phyloP scores from a whole-genome alignment of 1,284 basidiomycete genomes.

The Cryptococcus hybrid region DNA sequence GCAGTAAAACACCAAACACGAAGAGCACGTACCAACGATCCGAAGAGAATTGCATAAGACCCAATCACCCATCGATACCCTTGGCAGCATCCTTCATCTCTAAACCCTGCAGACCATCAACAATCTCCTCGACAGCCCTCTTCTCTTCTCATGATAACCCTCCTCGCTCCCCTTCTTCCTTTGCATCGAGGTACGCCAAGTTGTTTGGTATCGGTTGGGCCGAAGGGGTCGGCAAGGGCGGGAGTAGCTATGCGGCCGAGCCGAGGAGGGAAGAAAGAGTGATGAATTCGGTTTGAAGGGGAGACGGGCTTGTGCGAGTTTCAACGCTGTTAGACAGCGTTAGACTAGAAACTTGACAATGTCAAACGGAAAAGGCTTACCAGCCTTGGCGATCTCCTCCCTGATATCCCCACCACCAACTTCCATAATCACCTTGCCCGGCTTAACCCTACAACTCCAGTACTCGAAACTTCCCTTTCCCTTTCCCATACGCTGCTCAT shows the following conservation, averaged over 20 bases:
- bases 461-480: constrained; percentile 97
- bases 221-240: constrained; percentile 22
- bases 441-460: constrained; percentile 93
- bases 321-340: constrained; percentile 61
- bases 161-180: constrained; percentile 23
- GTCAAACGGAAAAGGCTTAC: constrained; percentile 53
- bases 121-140: constrained; percentile 68
- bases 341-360: not conserved
- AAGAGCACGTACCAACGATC: too few species aligned
- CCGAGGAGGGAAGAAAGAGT: constrained; percentile 67
- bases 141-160: constrained; percentile 58
- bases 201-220: constrained; percentile 23
- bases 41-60: too few species aligned
- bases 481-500: constrained; percentile 99
- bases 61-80: constrained; percentile 8
- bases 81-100: constrained; percentile 2
- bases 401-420: constrained; percentile 87
- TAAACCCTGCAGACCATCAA: constrained; percentile 1
- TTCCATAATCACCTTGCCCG: constrained; percentile 92
- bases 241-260: constrained; percentile 58
- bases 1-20: too few species aligned
- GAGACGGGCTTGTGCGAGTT: constrained; percentile 84
- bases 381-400: constrained; percentile 89
- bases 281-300: constrained; percentile 87
- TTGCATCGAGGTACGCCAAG: constrained; percentile 23